These are phyloP conservation scores for Voacanga thouarsii DNA, from an alignment of 257 asterid species.

Conservation along the genomic window DNA sequence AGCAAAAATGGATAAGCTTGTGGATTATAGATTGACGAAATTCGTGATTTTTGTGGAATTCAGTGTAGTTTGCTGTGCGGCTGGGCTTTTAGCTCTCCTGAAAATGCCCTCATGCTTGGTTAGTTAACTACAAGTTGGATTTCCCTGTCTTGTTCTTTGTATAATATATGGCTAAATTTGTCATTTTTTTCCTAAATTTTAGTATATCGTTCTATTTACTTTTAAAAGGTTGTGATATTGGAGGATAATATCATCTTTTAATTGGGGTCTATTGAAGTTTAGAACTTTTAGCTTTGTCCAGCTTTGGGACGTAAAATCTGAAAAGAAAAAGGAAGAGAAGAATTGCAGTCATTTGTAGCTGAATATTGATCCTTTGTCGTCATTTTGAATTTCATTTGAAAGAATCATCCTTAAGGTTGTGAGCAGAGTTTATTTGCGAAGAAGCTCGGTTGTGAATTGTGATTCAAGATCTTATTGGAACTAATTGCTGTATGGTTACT, in stretches of 20 bases:
- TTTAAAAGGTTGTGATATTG: background rate
- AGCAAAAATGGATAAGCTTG: constrained; percentile 1
- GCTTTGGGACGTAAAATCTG: background rate
- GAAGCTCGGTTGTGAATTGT: background rate
- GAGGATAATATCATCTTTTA: background rate
- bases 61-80: constrained; percentile 74
- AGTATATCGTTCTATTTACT: too few relatives aligned
- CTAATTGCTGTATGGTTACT: background rate
- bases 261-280: background rate
- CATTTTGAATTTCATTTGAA: background rate
- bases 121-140: constrained; percentile 16
- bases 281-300: background rate
- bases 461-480: background rate
- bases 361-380: background rate
- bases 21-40: constrained; percentile 2
- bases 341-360: background rate
- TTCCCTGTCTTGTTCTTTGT: background rate
- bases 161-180: background rate
- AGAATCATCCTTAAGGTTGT: background rate
- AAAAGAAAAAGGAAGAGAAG: too few relatives aligned
- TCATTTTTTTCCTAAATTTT: background rate
- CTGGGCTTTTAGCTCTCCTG: constrained; percentile 80
- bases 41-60: constrained; percentile 19
- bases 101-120: constrained; percentile 99
- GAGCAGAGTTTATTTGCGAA: background rate